Evolutionary conservation across 2,329 filamentous ascomycete species (phyloP), one percentile per base, ranked within the genome.

Genomic region (Oidium heveae): DNA sequence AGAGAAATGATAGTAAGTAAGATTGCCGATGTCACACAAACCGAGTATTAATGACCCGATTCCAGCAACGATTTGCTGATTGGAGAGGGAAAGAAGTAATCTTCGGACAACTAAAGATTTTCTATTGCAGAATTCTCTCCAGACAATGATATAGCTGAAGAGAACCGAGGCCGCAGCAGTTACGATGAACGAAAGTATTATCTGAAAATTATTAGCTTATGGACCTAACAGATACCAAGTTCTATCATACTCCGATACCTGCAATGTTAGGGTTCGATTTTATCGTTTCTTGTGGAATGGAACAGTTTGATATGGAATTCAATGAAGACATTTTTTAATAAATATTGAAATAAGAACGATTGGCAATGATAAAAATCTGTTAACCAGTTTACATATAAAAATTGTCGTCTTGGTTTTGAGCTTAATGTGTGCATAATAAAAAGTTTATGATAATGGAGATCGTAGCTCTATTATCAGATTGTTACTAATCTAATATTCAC

Each of bases 1-100:
- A 68, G 82, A 82, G 68, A 83, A 82, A 66, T 84, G 79, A 63
- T 84, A 84, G 0, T 77, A 73, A 0, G 79, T 71, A 63, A 83
- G 72, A 5, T 69, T 68, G 49, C 71, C 66, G 62, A 75, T 73
- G 61, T 78, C 77, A 4, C 74, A 74, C 1, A 84, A 71, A 0
- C 75, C 80, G 24, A 83, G 71, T 55, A 70, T 71, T 63, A 83
- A 79, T 55, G 84, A 75, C n/a, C 75, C 78, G 63, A 83, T 82
- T 43, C 80, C 79, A 18, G 77, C 79, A 55, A 83, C 68, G 64
- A 83, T 77, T 65, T 83, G 79, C 62, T 82, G 79, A 65, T 84
- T 79, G 18, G 74, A 77, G 67, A 81, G 77, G 57, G 75, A 72
- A 62, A 74, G 75, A 52, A 84, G 73, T 2, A 84, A 70, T 63